phyloP scores from a whole-genome alignment of 148 eudicot species.

The Nepenthes gracilis region DNA sequence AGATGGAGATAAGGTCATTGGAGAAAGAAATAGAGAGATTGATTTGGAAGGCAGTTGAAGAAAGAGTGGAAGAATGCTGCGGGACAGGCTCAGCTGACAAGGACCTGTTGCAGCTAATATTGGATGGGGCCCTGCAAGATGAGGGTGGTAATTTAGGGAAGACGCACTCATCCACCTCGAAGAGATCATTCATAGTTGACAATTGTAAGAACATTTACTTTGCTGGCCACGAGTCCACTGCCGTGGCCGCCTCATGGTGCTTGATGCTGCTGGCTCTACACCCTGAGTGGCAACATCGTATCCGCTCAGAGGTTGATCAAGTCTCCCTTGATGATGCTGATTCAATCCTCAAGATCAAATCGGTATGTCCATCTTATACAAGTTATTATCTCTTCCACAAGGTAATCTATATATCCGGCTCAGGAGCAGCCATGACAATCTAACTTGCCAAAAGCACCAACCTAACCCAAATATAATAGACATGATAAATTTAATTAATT shows the following conservation, averaged over 20 bases:
- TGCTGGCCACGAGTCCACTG: conserved; percentile 86
- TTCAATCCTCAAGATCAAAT: conserved; percentile 54
- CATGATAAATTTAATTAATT: too few species aligned
- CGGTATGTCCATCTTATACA: conserved; percentile 20
- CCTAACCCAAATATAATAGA: too few species aligned
- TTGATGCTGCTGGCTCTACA: conserved; percentile 61
- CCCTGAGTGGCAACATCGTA: conserved; percentile 66
- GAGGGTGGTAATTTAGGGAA: conserved; percentile 20
- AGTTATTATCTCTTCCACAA: too few species aligned
- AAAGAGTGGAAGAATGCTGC: conserved; percentile 32
- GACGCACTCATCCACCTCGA: conserved; percentile 27
- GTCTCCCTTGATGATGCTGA: conserved; percentile 32
- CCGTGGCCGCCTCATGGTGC: conserved; percentile 84
- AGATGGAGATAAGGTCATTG: conserved; percentile 34
- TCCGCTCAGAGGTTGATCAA: conserved; percentile 38
- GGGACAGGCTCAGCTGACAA: conserved; percentile 24
- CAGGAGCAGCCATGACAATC: background rate
- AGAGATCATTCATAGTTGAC: conserved; percentile 46
- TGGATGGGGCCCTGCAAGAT: conserved; percentile 47
- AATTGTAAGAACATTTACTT: conserved; percentile 88
- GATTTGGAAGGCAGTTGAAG: conserved; percentile 61
- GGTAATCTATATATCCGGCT: background rate
- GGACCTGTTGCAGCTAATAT: conserved; percentile 58
- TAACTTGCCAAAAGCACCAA: too few species aligned
- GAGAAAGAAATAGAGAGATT: conserved; percentile 58